Conservation (phyloP, 2,329 filamentous ascomycete genomes). For the Pseudogymnoascus sp. region DNA sequence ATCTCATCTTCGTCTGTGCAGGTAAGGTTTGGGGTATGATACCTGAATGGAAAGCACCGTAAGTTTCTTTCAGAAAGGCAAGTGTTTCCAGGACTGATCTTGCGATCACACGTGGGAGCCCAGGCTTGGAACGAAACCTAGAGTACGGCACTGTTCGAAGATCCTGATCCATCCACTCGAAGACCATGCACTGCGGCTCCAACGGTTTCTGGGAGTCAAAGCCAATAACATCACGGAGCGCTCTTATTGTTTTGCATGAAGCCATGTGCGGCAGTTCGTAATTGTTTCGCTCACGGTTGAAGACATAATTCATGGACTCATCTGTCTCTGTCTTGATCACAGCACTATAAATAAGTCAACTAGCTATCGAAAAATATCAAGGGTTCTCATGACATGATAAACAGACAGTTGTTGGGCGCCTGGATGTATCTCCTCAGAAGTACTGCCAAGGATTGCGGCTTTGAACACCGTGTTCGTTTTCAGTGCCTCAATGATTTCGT, state of each 20-base stretch:
- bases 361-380: slow-evolving; percentile 9
- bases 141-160: slow-evolving; percentile 12
- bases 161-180: slow-evolving; percentile 23
- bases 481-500: not conserved
- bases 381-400: not conserved
- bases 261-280: slow-evolving; percentile 15
- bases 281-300: slow-evolving; percentile 19
- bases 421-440: not conserved
- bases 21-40: not conserved
- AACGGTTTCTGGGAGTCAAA: not conserved
- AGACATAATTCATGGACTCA: slow-evolving; percentile 10
- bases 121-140: slow-evolving; percentile 12
- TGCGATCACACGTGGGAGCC: slow-evolving; percentile 16
- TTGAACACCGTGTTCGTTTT: slow-evolving; percentile 1
- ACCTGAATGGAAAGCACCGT: slow-evolving; percentile 19
- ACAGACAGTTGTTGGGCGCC: not conserved
- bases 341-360: slow-evolving; percentile 14
- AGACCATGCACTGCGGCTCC: slow-evolving; percentile 18
- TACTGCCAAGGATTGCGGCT: not conserved
- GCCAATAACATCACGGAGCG: slow-evolving; percentile 14
- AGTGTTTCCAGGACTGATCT: slow-evolving; percentile 18
- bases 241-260: slow-evolving; percentile 19
- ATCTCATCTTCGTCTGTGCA: too few species aligned
- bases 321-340: slow-evolving; percentile 17
- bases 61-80: slow-evolving; percentile 9